phyloP scores from a whole-genome alignment of 1,284 basidiomycete genomes.

The Ustilago trichophora region DNA sequence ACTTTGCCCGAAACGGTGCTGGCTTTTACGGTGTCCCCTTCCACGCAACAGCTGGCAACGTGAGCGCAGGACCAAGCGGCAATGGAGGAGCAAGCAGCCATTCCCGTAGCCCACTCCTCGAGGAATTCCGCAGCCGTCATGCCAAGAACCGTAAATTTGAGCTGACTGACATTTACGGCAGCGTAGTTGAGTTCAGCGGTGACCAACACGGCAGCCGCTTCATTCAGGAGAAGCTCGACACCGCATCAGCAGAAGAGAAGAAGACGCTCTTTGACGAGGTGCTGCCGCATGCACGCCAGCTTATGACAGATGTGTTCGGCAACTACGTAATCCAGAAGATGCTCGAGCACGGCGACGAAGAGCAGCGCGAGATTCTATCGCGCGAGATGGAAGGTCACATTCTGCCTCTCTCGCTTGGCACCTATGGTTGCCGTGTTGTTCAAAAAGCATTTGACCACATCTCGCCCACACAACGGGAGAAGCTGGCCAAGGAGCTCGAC shows the following conservation, averaged over 20 bases:
- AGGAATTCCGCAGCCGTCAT: slow-evolving; percentile 53
- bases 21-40: slow-evolving; percentile 18
- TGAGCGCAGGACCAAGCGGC: not conserved
- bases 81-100: slow-evolving; percentile 2
- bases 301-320: slow-evolving; percentile 95
- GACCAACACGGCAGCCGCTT: slow-evolving; percentile 87
- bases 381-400: slow-evolving; percentile 82
- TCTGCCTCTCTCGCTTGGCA: slow-evolving; percentile 82
- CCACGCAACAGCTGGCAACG: not conserved
- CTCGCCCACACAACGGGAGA: slow-evolving; percentile 27
- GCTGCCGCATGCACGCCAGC: slow-evolving; percentile 78
- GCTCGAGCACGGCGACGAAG: slow-evolving; percentile 84
- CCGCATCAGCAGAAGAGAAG: slow-evolving; percentile 75
- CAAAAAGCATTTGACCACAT: slow-evolving; percentile 73
- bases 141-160: slow-evolving; percentile 56
- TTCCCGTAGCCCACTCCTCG: slow-evolving; percentile 46
- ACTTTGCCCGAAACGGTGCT: slow-evolving; percentile 13
- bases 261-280: slow-evolving; percentile 86
- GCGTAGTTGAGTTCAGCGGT: slow-evolving; percentile 88
- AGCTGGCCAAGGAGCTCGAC: slow-evolving; percentile 74
- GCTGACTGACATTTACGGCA: slow-evolving; percentile 81
- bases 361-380: slow-evolving; percentile 74
- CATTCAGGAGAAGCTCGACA: slow-evolving; percentile 65
- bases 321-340: slow-evolving; percentile 96
- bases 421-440: slow-evolving; percentile 83